Evolutionary conservation across 768 basidiomycete species (phyloP).

Genomic region (Tulasnella sp.): DNA sequence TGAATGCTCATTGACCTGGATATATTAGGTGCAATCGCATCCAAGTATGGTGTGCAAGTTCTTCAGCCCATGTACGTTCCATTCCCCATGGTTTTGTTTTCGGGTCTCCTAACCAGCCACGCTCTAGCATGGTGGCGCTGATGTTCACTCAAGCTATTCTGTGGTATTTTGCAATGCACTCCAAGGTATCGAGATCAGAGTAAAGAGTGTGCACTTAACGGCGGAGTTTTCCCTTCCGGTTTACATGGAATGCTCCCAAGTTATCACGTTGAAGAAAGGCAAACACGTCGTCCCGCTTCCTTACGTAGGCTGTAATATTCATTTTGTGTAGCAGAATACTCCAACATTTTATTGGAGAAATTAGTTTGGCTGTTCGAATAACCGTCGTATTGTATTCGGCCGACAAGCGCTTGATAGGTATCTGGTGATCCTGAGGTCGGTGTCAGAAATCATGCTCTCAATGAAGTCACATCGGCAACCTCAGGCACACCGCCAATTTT

Average conservation of each 20-base stretch:
- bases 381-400: no score
- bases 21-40: conserved; percentile 15
- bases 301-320: background rate
- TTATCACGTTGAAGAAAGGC: background rate
- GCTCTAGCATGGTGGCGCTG: background rate
- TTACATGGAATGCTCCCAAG: background rate
- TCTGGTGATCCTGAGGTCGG: no score
- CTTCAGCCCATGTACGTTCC: conserved; percentile 3
- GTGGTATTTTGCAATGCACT: conserved; percentile 9
- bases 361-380: no score
- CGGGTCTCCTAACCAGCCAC: no score
- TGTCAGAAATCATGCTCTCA: background rate
- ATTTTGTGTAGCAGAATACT: no score
- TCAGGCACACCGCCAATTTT: background rate
- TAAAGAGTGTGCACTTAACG: background rate
- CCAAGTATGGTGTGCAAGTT: conserved; percentile 19
- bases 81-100: background rate
- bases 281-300: background rate
- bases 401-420: no score
- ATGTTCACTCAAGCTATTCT: background rate
- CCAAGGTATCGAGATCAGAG: background rate
- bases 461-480: background rate
- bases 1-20: background rate
- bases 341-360: no score
- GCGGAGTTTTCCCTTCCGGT: background rate